Conservation (phyloP, 495 filamentous ascomycete genomes). For the Penicillium goetzii region DNA sequence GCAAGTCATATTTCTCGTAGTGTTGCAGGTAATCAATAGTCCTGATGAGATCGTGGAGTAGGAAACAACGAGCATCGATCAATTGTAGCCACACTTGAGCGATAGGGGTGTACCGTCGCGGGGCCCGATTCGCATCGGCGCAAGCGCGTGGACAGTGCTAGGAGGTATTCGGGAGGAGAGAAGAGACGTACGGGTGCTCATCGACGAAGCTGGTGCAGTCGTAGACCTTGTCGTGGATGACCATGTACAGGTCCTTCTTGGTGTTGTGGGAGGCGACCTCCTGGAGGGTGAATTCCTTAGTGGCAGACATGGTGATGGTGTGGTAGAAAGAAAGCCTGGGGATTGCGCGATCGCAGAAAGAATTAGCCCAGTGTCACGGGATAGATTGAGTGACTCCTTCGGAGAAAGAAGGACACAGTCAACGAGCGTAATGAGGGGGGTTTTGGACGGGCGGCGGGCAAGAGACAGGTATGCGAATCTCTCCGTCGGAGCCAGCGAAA, state of each 20-base stretch:
- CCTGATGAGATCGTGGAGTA: not conserved
- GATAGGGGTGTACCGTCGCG: conserved; percentile 1
- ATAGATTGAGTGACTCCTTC: not conserved
- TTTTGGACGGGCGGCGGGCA: not conserved
- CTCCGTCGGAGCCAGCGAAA: conserved; percentile 11
- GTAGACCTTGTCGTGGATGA: conserved; percentile 97
- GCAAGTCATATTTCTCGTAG: not conserved
- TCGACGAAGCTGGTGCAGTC: conserved; percentile 86
- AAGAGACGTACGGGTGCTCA: conserved; percentile 92
- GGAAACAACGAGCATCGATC: not conserved
- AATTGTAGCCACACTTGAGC: not conserved
- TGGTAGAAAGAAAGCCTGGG: not conserved
- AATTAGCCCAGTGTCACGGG: not conserved
- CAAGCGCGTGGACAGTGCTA: not conserved
- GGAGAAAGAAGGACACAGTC: not conserved
- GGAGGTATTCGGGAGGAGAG: not conserved
- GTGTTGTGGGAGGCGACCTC: conserved; percentile 86
- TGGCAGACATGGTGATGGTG: conserved; percentile 61
- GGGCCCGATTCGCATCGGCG: conserved; percentile 1
- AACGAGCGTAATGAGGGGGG: not conserved
- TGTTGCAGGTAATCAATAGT: not conserved
- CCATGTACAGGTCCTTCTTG: conserved; percentile 94
- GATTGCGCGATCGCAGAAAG: conserved; percentile 11
- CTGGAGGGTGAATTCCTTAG: conserved; percentile 76
- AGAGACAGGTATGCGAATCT: not conserved